Percentiles rank a stretch among this genome's conserved stretches.
Evolutionary conservation across 352 stramenopile species (phyloP).

Genomic region (Plasmopara halstedii): DNA sequence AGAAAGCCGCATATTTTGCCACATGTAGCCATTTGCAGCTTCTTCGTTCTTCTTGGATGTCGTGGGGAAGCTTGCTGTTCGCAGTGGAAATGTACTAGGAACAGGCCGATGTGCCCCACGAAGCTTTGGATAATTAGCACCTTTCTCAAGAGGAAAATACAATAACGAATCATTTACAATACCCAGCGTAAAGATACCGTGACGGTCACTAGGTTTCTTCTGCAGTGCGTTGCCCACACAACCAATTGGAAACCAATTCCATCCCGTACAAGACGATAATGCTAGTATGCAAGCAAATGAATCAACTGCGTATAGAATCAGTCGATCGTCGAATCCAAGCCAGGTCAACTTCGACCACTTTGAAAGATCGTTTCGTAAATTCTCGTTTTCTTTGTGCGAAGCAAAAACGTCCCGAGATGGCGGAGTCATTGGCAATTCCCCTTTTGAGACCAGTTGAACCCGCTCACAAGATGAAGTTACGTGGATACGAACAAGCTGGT

Average conservation of each 20-base stretch:
- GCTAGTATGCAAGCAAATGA: conserved; percentile 59
- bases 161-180: conserved; percentile 66
- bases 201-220: conserved; percentile 50
- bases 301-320: conserved; percentile 66
- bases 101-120: conserved; percentile 69
- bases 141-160: conserved; percentile 63
- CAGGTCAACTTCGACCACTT: conserved; percentile 61
- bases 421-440: conserved; percentile 48
- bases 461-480: conserved; percentile 32
- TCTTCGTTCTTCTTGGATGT: conserved; percentile 29
- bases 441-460: conserved; percentile 38
- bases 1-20: conserved; percentile 56
- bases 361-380: conserved; percentile 24
- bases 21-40: conserved; percentile 43
- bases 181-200: conserved; percentile 56
- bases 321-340: conserved; percentile 71
- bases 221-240: conserved; percentile 52
- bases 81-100: conserved; percentile 52
- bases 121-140: conserved; percentile 32
- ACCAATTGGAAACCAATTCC: conserved; percentile 69
- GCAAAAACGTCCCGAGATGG: conserved; percentile 56
- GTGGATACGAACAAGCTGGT: conserved; percentile 44
- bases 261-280: conserved; percentile 40
- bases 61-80: conserved; percentile 47
- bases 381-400: conserved; percentile 60